Conservation (phyloP, 805 yeast genomes). For the Metschnikowia gelsemii region DNA sequence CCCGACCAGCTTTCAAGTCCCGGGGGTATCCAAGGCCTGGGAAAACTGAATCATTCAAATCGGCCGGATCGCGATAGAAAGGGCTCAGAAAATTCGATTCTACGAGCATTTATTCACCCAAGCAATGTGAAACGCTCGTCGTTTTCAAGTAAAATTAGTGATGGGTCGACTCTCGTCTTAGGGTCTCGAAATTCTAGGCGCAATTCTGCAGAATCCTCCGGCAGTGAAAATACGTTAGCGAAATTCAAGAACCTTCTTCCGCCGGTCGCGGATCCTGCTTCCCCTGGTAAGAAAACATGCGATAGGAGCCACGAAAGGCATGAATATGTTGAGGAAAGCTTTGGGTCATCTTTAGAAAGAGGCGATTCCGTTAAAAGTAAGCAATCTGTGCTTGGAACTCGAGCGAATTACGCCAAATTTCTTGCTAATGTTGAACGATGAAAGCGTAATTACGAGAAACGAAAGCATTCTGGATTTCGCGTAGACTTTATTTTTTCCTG, state of each 20-base stretch:
- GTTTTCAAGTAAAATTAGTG: neutral
- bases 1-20: neutral
- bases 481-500: too few species aligned
- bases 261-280: neutral
- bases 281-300: too few species aligned
- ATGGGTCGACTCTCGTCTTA: neutral
- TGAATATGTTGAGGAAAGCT: neutral
- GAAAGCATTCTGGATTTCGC: too few species aligned
- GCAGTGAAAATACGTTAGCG: neutral
- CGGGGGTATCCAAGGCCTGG: too few species aligned
- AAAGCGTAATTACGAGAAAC: neutral
- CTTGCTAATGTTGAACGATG: slow-evolving; percentile 28
- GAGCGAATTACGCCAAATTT: slow-evolving; percentile 39
- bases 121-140: neutral
- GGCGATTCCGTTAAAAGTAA: slow-evolving; percentile 34
- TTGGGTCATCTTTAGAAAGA: slow-evolving; percentile 24
- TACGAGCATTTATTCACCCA: neutral
- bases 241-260: slow-evolving; percentile 4
- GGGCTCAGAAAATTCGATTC: neutral
- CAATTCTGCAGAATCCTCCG: slow-evolving; percentile 1
- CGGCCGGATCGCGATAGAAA: neutral
- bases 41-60: too few species aligned
- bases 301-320: too few species aligned
- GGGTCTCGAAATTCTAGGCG: neutral
- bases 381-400: slow-evolving; percentile 39